Evolutionary conservation across 176 grass and related monocot genomes (phyloP).

Genomic region (Carex littledalei): DNA sequence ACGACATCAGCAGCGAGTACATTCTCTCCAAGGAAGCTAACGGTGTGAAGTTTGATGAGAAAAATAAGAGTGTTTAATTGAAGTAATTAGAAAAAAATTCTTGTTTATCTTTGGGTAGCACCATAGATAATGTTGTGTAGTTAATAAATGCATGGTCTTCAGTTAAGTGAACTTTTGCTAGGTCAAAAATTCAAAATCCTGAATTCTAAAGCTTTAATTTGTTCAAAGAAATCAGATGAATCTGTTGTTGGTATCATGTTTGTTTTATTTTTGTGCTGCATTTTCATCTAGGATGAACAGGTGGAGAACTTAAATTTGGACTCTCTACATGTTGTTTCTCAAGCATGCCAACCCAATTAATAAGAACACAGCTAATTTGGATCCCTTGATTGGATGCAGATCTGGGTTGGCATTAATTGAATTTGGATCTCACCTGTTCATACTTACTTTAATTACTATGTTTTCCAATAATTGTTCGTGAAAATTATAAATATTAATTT

Average conservation of each 20-base stretch:
- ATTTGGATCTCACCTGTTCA: background rate
- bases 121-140: background rate
- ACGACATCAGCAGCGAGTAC: conserved; percentile 28
- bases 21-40: background rate
- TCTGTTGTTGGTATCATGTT: background rate
- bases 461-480: too few relatives aligned
- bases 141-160: background rate
- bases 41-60: background rate
- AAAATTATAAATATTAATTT: too few relatives aligned
- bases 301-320: too few relatives aligned
- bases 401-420: background rate
- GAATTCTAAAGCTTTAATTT: background rate
- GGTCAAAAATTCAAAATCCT: background rate
- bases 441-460: background rate
- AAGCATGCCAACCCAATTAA: too few relatives aligned
- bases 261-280: background rate
- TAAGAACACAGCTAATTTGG: background rate
- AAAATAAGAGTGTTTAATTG: background rate
- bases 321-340: too few relatives aligned
- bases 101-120: background rate
- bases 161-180: background rate
- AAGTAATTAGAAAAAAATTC: background rate
- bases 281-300: background rate
- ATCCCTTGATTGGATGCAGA: background rate
- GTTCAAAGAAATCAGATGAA: background rate